Conservation (phyloP, 345 rosid species). For the Hibiscus syriacus region DNA sequence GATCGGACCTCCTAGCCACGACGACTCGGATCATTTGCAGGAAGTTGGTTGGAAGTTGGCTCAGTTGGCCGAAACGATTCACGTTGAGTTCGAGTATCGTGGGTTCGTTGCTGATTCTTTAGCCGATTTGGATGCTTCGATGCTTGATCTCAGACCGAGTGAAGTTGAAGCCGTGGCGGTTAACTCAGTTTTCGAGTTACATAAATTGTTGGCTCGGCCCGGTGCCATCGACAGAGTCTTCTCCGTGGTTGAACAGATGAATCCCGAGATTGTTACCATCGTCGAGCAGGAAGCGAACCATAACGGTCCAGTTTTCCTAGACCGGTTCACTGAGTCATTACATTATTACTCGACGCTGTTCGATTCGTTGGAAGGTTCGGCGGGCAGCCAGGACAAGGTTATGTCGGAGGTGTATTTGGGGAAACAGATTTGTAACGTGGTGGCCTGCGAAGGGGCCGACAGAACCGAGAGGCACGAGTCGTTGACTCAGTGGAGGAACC, state of each 20-base stretch:
- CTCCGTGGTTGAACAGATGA: slow-evolving; percentile 42
- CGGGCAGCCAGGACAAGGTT: slow-evolving; percentile 40
- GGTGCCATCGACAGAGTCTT: slow-evolving; percentile 61
- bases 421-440: slow-evolving; percentile 79
- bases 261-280: slow-evolving; percentile 63
- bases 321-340: slow-evolving; percentile 42
- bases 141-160: too few species aligned
- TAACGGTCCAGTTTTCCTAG: too few species aligned
- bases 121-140: slow-evolving; percentile 79
- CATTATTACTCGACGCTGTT: slow-evolving; percentile 81
- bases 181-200: slow-evolving; percentile 75
- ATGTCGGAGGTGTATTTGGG: slow-evolving; percentile 80
- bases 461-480: slow-evolving; percentile 81
- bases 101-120: slow-evolving; percentile 67
- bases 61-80: slow-evolving; percentile 58
- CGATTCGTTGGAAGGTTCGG: slow-evolving; percentile 70
- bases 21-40: slow-evolving; percentile 50
- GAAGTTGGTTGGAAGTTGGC: slow-evolving; percentile 71
- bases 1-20: slow-evolving; percentile 63
- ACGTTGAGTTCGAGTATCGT: slow-evolving; percentile 60
- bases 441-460: slow-evolving; percentile 75
- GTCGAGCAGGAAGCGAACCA: slow-evolving; percentile 80
- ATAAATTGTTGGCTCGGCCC: slow-evolving; percentile 46
- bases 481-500: slow-evolving; percentile 52
- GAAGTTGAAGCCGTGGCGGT: slow-evolving; percentile 64